Conservation (phyloP, 108 stramenopile species). For the Chaetoceros muelleri region DNA sequence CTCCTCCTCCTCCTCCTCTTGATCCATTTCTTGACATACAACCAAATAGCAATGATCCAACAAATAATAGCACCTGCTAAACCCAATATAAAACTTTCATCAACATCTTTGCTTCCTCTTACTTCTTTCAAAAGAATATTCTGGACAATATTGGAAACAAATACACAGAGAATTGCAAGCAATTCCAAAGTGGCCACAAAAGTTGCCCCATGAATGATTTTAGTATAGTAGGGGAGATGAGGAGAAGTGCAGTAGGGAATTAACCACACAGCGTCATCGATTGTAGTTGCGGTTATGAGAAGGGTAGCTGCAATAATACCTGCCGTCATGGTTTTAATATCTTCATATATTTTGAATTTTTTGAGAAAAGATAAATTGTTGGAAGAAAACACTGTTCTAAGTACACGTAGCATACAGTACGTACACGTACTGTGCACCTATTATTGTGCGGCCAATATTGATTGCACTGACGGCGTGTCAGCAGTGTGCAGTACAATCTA, state of each 20-base stretch:
- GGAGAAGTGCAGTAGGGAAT: conserved; percentile 39
- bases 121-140: conserved; percentile 2
- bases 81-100: conserved; percentile 17
- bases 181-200: conserved; percentile 40
- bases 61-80: conserved; percentile 36
- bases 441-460: no score
- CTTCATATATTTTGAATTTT: no score
- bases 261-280: conserved; percentile 63
- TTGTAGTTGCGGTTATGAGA: conserved; percentile 45
- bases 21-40: conserved; percentile 25
- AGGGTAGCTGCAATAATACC: conserved; percentile 38
- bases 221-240: conserved; percentile 12
- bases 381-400: no score
- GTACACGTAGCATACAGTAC: no score
- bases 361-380: no score
- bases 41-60: conserved; percentile 26
- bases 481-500: no score
- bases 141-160: conserved; percentile 14
- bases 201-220: conserved; percentile 30
- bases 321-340: background rate
- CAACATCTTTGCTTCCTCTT: conserved; percentile 9
- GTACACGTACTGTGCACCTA: no score
- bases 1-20: conserved; percentile 28
- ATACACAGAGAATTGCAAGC: conserved; percentile 22
- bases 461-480: no score